Conservation (phyloP, 345 rosid genomes). For the Hypericum perforatum region DNA sequence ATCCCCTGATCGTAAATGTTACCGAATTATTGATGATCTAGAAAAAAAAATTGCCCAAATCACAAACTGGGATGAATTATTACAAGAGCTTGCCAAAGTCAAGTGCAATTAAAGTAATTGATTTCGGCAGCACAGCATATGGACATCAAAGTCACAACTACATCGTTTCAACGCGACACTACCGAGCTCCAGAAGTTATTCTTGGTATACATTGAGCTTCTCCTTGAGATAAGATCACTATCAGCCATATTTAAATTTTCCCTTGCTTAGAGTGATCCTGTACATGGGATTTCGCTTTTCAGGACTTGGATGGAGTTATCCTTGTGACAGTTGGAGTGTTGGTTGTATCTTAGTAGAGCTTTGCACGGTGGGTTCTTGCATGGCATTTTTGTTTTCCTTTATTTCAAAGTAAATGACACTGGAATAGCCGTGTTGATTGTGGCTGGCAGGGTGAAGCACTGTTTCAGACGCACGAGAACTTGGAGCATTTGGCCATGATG, state of each 20-base stretch:
- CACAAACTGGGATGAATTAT: slow-evolving; percentile 23
- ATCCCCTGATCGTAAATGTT: too few species aligned
- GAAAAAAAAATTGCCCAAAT: slow-evolving; percentile 16
- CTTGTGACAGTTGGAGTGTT: slow-evolving; percentile 66
- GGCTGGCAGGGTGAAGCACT: slow-evolving; percentile 54
- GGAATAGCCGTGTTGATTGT: neutral
- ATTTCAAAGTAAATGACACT: neutral
- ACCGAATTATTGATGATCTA: too few species aligned
- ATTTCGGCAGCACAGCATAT: slow-evolving; percentile 65
- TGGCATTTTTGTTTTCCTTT: neutral
- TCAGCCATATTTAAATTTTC: slow-evolving; percentile 5
- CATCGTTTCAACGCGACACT: slow-evolving; percentile 65
- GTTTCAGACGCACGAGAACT: slow-evolving; percentile 66
- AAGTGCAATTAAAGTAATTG: slow-evolving; percentile 63
- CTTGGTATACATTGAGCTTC: slow-evolving; percentile 31
- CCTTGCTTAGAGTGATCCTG: neutral
- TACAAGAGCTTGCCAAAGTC: slow-evolving; percentile 61
- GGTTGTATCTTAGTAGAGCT: slow-evolving; percentile 66
- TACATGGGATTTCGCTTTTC: slow-evolving; percentile 16
- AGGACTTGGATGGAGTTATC: slow-evolving; percentile 68
- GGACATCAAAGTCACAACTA: slow-evolving; percentile 48
- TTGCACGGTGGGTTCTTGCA: slow-evolving; percentile 39
- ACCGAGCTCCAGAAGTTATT: slow-evolving; percentile 72
- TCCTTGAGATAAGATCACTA: neutral
- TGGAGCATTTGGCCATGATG: slow-evolving; percentile 75